Base-by-base conservation (phyloP, 345 rosid species). In the Citrus inodora region DNA sequence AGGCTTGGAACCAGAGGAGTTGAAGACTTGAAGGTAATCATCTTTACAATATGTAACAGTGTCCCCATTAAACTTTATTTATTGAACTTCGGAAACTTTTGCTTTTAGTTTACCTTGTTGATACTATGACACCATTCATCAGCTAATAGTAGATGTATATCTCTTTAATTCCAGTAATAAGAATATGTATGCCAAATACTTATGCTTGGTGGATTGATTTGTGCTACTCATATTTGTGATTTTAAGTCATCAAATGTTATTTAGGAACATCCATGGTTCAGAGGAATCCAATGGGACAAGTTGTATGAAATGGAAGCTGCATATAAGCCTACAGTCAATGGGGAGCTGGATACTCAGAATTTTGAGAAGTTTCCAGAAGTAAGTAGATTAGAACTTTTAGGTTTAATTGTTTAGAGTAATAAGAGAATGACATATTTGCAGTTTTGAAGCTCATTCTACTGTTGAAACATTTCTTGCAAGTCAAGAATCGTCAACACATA, bases 281-380 rank as follows among this genome's bases (percentile, higher is more conserved):
- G 73, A 78, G 79, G 89, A 83, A 80, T 91, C 81, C 86, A 89
- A 28, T 95, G 99, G 99, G 99, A 95, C 70, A 85, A 79, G 84
- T 83, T 95, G 42, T 93, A 93, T 85, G 98, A 95, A 79, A 89
- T 85, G 86, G 97, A 93, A 84, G 96, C 98, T 78, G 94, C 90
- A 61, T 87, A 88, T 85, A 91, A 82, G 83, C 99, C 99, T 53
- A 88, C 76, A 59, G 99, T 96, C 76, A 87, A 79, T 65, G 99
- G 99, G 78, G 98, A 96, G 80, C 81, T 87, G 79, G 99, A 96
- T 85, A 96, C 99, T 48, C 99, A 92, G 83, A 95, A 96, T 85
- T 96, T 96, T 83, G 99, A 96, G 85, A 91, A 96, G 85, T 96
- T 96, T 87, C 93, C 98, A 56, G 98, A 95, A 38, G 98, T 95